Evolutionary conservation across 2,329 filamentous ascomycete species (phyloP).

Genomic region (Karstenula rhodostoma): DNA sequence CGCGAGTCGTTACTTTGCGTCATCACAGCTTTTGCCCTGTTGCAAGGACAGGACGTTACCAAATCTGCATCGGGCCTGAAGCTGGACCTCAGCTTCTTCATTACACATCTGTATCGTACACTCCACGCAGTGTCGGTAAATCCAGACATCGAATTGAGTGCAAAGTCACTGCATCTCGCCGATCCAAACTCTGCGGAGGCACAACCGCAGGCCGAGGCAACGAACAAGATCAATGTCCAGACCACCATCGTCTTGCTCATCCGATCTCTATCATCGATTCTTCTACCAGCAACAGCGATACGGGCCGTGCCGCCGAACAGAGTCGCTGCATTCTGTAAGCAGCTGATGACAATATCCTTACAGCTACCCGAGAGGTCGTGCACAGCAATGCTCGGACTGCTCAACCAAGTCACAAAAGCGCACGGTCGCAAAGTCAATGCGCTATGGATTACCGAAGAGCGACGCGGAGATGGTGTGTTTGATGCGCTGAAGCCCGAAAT

Average conservation of each 20-base stretch:
- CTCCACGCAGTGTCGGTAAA: slow-evolving; percentile 81
- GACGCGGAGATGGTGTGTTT: slow-evolving; percentile 88
- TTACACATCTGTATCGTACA: slow-evolving; percentile 88
- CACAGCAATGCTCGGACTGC: slow-evolving; percentile 78
- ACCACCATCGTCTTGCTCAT: slow-evolving; percentile 93
- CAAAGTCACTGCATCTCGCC: slow-evolving; percentile 75
- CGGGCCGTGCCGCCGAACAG: slow-evolving; percentile 80
- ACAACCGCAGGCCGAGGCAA: slow-evolving; percentile 49
- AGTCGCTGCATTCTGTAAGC: slow-evolving; percentile 92
- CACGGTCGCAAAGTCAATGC: slow-evolving; percentile 83
- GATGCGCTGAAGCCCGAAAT: slow-evolving; percentile 74
- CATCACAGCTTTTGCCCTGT: slow-evolving; percentile 93
- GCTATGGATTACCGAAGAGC: slow-evolving; percentile 95
- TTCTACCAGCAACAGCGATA: slow-evolving; percentile 78
- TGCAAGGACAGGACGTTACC: slow-evolving; percentile 91
- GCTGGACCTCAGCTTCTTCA: slow-evolving; percentile 94
- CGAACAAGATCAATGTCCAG: slow-evolving; percentile 87
- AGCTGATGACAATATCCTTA: slow-evolving; percentile 80
- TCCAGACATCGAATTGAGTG: slow-evolving; percentile 82
- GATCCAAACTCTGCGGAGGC: slow-evolving; percentile 65
- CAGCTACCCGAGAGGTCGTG: slow-evolving; percentile 91
- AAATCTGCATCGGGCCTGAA: slow-evolving; percentile 82
- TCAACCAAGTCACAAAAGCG: slow-evolving; percentile 79
- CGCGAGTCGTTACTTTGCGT: slow-evolving; percentile 92
- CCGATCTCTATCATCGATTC: slow-evolving; percentile 81